Percentiles rank a stretch among this genome's conserved stretches.
phyloP scores from a whole-genome alignment of 179 eudicot genomes.

The Beta macrorhiza region DNA sequence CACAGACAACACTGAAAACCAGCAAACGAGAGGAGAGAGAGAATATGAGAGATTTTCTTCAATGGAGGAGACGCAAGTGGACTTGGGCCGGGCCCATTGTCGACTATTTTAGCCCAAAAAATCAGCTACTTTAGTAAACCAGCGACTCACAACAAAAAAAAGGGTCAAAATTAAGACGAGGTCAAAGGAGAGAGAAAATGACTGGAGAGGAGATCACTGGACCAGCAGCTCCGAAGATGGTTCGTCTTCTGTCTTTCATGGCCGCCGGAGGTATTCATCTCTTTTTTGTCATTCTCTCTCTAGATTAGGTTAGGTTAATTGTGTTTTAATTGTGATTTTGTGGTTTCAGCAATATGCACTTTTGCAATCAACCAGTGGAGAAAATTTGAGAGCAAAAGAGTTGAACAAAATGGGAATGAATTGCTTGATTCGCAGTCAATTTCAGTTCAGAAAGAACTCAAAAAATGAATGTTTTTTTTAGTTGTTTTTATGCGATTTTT shows the following conservation, averaged over 20 bases:
- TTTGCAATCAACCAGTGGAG: constrained; percentile 7
- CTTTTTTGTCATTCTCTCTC: too few relatives aligned
- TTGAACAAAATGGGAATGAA: background rate
- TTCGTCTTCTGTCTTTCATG: background rate
- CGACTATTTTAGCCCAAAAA: background rate
- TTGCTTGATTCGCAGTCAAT: background rate
- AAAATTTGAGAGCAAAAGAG: background rate
- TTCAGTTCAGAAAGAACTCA: background rate
- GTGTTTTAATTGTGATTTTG: background rate
- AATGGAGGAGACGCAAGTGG: too few relatives aligned
- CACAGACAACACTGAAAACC: background rate
- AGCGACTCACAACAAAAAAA: background rate
- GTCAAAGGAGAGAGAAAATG: background rate
- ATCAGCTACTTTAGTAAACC: background rate
- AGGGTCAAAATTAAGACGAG: background rate
- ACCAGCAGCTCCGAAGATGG: background rate
- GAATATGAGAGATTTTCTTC: background rate
- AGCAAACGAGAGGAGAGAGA: background rate
- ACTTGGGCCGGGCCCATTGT: background rate
- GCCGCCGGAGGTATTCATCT: background rate
- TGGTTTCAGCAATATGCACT: background rate
- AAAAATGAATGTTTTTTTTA: background rate
- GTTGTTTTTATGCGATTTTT: background rate
- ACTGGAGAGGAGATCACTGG: background rate
- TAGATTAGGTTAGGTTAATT: background rate